Evolutionary conservation across 306 rosid species (phyloP).

Genomic region (Hippophae rhamnoides): DNA sequence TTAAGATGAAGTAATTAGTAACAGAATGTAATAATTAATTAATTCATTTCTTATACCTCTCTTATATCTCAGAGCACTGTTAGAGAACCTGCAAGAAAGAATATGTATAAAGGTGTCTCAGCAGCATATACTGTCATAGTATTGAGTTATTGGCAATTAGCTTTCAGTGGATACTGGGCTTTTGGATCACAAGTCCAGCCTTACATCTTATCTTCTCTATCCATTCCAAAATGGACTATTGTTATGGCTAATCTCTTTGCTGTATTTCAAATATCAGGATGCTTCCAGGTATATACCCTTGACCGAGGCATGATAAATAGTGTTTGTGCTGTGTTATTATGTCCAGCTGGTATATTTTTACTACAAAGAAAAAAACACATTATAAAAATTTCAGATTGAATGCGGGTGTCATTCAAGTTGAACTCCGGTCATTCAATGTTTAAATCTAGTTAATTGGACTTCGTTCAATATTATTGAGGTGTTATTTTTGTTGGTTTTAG

Average conservation of each 20-base stretch:
- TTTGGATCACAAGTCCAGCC: constrained; percentile 69
- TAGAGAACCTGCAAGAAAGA: constrained; percentile 57
- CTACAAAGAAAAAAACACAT: too few relatives aligned
- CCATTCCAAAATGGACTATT: constrained; percentile 58
- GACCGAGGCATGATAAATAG: background rate
- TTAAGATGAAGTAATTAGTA: too few relatives aligned
- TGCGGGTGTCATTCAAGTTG: too few relatives aligned
- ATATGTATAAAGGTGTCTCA: constrained; percentile 59
- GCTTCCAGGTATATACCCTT: constrained; percentile 44
- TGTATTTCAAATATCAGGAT: constrained; percentile 64
- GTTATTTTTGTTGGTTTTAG: too few relatives aligned
- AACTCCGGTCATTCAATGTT: too few relatives aligned
- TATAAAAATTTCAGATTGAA: too few relatives aligned
- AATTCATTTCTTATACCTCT: too few relatives aligned
- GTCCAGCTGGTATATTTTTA: too few relatives aligned
- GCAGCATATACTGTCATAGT: constrained; percentile 54
- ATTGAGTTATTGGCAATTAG: constrained; percentile 57
- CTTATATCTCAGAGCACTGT: constrained; percentile 41
- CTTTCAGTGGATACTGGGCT: constrained; percentile 63
- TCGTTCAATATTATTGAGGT: too few relatives aligned
- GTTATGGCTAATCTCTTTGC: constrained; percentile 74
- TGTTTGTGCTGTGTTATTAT: too few relatives aligned
- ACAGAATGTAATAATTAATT: too few relatives aligned
- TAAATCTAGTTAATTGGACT: too few relatives aligned
- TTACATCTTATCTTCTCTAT: constrained; percentile 48